These are phyloP conservation scores for Lathyrus oleraceus DNA, from an alignment of 306 rosid species.

Conservation along the genomic window DNA sequence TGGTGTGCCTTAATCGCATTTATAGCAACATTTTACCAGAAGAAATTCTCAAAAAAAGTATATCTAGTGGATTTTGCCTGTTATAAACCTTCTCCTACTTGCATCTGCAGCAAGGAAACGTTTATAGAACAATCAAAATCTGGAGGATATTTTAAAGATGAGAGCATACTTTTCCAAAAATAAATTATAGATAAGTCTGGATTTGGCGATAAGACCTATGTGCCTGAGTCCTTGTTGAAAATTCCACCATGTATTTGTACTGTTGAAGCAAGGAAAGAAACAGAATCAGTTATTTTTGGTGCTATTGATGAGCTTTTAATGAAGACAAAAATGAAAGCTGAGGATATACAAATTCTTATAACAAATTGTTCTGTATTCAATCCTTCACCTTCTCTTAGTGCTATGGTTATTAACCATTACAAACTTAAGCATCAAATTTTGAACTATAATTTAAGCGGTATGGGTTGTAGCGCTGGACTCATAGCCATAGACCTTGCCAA, in stretches of 20 bases:
- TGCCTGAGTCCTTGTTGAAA: background rate
- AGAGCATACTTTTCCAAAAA: background rate
- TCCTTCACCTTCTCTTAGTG: too few species aligned
- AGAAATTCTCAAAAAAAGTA: background rate
- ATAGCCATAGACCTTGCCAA: conserved; percentile 35
- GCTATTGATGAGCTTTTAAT: too few species aligned
- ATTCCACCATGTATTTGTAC: conserved; percentile 15
- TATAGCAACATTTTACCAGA: too few species aligned
- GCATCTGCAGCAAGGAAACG: conserved; percentile 12
- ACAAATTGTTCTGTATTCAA: too few species aligned
- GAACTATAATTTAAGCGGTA: conserved; percentile 35
- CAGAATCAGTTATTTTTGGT: background rate
- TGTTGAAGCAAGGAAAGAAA: background rate
- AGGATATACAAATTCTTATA: too few species aligned
- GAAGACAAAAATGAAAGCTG: too few species aligned
- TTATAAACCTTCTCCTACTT: conserved; percentile 7
- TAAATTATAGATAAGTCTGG: conserved; percentile 14
- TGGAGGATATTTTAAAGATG: background rate
- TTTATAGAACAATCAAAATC: background rate
- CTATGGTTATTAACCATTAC: too few species aligned
- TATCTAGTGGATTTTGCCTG: conserved; percentile 36
- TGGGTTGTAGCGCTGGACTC: conserved; percentile 46
- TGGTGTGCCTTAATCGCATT: too few species aligned
- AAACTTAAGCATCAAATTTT: background rate
- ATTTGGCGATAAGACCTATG: conserved; percentile 10